Percentiles rank a stretch among this genome's conserved stretches.
These are phyloP conservation scores for Primulina tabacum DNA, from an alignment of 257 asterid genomes.

Conservation along the genomic window DNA sequence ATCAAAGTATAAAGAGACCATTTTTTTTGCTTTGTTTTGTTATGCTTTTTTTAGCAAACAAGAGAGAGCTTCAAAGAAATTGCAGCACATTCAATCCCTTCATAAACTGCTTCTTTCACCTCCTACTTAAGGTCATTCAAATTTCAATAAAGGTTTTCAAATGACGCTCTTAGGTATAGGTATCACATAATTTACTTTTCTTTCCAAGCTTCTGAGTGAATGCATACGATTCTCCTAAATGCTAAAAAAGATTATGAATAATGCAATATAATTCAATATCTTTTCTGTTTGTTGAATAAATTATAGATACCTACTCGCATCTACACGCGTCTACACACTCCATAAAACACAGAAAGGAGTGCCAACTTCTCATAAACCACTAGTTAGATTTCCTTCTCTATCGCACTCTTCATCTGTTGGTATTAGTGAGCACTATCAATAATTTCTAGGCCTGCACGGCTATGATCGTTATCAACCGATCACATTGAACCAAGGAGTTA, in stretches of 20 bases:
- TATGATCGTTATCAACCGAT: neutral
- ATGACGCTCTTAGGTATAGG: no score
- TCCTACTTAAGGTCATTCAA: neutral
- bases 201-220: conserved; percentile 4
- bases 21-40: neutral
- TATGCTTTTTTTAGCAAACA: neutral
- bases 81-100: conserved; percentile 11
- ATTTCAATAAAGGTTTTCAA: no score
- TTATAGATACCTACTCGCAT: neutral
- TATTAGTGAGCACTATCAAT: neutral
- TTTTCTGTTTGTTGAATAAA: neutral
- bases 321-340: neutral
- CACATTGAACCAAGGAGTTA: neutral
- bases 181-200: neutral
- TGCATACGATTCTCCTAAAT: neutral
- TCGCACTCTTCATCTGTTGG: neutral
- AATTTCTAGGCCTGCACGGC: neutral
- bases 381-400: neutral
- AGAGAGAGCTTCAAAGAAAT: neutral
- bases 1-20: no score
- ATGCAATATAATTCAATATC: neutral
- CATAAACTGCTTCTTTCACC: neutral
- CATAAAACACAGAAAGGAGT: neutral
- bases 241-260: neutral
- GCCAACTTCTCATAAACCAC: neutral